These are phyloP conservation scores for Metschnikowia continentalis DNA, from an alignment of 805 yeast genomes.

Conservation along the genomic window DNA sequence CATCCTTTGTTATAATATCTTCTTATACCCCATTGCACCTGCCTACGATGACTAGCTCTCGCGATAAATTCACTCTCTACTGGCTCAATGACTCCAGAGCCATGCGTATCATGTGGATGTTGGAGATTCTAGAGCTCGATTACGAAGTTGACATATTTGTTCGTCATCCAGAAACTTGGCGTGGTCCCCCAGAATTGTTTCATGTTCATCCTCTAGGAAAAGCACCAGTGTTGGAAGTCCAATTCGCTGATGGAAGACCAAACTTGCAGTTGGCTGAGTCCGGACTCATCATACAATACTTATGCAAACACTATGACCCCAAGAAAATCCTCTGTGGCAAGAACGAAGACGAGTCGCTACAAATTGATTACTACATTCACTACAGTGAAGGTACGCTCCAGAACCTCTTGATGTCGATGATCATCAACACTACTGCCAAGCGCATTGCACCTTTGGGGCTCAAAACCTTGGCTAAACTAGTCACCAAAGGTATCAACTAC, in stretches of 20 bases:
- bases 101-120: constrained; percentile 57
- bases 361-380: constrained; percentile 50
- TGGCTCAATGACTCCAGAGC: constrained; percentile 56
- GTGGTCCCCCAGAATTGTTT: constrained; percentile 39
- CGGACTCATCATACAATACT: constrained; percentile 53
- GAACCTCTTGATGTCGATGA: constrained; percentile 38
- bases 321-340: constrained; percentile 34
- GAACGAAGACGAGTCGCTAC: constrained; percentile 36
- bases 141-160: constrained; percentile 52
- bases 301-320: constrained; percentile 48
- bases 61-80: constrained; percentile 17
- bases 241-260: constrained; percentile 32
- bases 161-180: constrained; percentile 43
- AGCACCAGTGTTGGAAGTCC: constrained; percentile 51
- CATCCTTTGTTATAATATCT: background rate
- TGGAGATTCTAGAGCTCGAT: constrained; percentile 55
- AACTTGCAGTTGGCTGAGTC: constrained; percentile 49
- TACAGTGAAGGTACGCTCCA: constrained; percentile 63
- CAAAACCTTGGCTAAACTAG: constrained; percentile 38
- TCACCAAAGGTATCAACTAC: constrained; percentile 44
- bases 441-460: constrained; percentile 45
- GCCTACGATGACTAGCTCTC: background rate
- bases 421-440: constrained; percentile 40
- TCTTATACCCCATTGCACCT: background rate
- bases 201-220: constrained; percentile 61